Conservation (phyloP, 2,329 filamentous ascomycete species). For the Exophiala viscosa region DNA sequence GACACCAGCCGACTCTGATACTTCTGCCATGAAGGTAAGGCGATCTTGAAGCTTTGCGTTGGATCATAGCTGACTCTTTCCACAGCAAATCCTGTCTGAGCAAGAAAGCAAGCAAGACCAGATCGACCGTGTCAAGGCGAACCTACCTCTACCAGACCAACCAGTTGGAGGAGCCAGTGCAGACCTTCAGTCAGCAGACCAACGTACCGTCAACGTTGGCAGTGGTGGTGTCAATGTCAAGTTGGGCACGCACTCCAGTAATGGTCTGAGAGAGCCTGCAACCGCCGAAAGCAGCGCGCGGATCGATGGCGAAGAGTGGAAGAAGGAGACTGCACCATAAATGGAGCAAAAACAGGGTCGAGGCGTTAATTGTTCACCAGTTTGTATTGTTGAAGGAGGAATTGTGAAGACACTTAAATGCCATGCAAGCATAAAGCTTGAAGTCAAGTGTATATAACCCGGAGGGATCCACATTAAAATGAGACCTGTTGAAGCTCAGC, state of each 20-base stretch:
- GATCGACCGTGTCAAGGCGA: constrained; percentile 65
- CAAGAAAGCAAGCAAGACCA: constrained; percentile 56
- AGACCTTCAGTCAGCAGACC: constrained; percentile 73
- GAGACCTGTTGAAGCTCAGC: too few relatives aligned
- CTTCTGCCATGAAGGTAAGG: constrained; percentile 46
- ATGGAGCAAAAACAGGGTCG: neutral
- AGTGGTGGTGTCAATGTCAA: constrained; percentile 54
- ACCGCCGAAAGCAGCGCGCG: constrained; percentile 55
- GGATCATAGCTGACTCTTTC: neutral
- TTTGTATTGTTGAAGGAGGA: neutral
- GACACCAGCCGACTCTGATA: constrained; percentile 42
- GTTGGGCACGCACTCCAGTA: constrained; percentile 46
- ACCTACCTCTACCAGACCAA: constrained; percentile 75
- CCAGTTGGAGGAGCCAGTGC: constrained; percentile 61
- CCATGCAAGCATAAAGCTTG: too few relatives aligned
- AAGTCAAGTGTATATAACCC: too few relatives aligned
- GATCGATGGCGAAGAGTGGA: constrained; percentile 48
- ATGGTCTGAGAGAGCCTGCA: constrained; percentile 57
- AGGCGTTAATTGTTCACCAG: neutral
- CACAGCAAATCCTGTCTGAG: constrained; percentile 34
- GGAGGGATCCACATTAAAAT: too few relatives aligned
- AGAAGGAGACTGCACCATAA: constrained; percentile 50
- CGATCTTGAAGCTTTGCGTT: neutral
- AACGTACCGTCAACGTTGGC: constrained; percentile 65
- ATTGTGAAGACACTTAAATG: neutral